Conservation (phyloP, 495 filamentous ascomycete genomes). For the Hypoxylon subgilvum region DNA sequence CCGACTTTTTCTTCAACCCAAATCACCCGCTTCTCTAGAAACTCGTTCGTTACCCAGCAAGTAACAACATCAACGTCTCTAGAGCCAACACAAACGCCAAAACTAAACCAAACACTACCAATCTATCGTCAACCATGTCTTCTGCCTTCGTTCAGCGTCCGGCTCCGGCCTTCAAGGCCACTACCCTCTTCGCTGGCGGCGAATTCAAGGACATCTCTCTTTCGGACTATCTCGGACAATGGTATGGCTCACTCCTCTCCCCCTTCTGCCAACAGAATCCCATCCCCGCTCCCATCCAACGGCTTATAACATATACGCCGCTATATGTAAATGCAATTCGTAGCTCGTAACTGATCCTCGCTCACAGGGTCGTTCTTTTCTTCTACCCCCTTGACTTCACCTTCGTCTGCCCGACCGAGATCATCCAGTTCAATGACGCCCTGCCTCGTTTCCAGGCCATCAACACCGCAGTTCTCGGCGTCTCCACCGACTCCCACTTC, state of each 20-base stretch:
- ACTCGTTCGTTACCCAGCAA: neutral
- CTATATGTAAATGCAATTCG: neutral
- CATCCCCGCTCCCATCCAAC: neutral
- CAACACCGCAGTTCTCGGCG: constrained; percentile 38
- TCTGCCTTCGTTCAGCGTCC: constrained; percentile 58
- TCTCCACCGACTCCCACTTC: constrained; percentile 54
- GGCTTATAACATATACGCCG: too few species aligned
- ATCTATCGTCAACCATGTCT: constrained; percentile 31
- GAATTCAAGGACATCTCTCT: constrained; percentile 53
- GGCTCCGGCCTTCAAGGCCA: constrained; percentile 57
- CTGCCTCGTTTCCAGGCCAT: constrained; percentile 42
- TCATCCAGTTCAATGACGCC: constrained; percentile 53
- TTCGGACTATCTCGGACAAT: constrained; percentile 41
- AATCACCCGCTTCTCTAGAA: neutral
- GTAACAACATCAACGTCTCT: neutral
- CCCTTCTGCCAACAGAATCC: neutral
- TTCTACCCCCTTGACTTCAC: constrained; percentile 45
- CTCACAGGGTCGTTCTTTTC: constrained; percentile 40
- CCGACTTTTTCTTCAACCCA: neutral
- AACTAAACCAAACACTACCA: neutral
- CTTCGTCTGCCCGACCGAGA: constrained; percentile 62
- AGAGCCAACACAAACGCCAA: neutral
- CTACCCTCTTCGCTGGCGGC: constrained; percentile 53
- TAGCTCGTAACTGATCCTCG: constrained; percentile 1
- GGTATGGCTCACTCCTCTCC: constrained; percentile 27